Percentiles rank a stretch among this genome's conserved stretches.
phyloP scores from a whole-genome alignment of 1,284 basidiomycete species.

The Ustilago vetiveriae region DNA sequence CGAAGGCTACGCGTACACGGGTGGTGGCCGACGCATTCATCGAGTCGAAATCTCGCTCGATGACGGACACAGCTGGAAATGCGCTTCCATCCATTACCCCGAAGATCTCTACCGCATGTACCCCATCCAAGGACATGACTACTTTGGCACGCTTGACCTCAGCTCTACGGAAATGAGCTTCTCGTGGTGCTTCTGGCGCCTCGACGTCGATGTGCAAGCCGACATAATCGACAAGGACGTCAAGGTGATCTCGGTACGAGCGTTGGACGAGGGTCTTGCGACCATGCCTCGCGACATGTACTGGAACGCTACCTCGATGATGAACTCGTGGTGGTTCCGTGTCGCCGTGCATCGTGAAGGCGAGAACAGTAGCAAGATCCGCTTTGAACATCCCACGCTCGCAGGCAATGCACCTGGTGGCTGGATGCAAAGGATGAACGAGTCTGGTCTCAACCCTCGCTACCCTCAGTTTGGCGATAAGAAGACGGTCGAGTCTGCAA shows the following conservation, averaged over 20 bases:
- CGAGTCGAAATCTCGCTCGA: constrained; percentile 75
- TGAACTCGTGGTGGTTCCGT: constrained; percentile 74
- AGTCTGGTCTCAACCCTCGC: constrained; percentile 70
- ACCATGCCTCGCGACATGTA: constrained; percentile 72
- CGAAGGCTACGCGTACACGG: constrained; percentile 75
- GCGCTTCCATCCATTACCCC: constrained; percentile 71
- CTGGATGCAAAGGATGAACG: constrained; percentile 76
- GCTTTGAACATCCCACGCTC: constrained; percentile 75
- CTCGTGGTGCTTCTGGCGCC: constrained; percentile 77
- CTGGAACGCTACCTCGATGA: constrained; percentile 72
- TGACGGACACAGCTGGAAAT: constrained; percentile 72
- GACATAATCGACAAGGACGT: constrained; percentile 68
- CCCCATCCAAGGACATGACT: constrained; percentile 59
- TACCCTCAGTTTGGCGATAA: constrained; percentile 67
- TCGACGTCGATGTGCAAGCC: constrained; percentile 68
- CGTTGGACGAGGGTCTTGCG: constrained; percentile 73
- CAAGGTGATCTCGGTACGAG: constrained; percentile 72
- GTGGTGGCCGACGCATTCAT: constrained; percentile 74
- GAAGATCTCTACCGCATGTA: constrained; percentile 72
- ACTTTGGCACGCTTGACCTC: constrained; percentile 70
- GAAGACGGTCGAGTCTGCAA: not conserved
- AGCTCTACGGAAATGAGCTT: constrained; percentile 73
- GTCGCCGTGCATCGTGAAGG: constrained; percentile 71
- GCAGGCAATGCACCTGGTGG: constrained; percentile 72
- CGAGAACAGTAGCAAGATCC: constrained; percentile 64